Base-by-base conservation (phyloP, 768 basidiomycete species). In the Xerocomus spinulosus region DNA sequence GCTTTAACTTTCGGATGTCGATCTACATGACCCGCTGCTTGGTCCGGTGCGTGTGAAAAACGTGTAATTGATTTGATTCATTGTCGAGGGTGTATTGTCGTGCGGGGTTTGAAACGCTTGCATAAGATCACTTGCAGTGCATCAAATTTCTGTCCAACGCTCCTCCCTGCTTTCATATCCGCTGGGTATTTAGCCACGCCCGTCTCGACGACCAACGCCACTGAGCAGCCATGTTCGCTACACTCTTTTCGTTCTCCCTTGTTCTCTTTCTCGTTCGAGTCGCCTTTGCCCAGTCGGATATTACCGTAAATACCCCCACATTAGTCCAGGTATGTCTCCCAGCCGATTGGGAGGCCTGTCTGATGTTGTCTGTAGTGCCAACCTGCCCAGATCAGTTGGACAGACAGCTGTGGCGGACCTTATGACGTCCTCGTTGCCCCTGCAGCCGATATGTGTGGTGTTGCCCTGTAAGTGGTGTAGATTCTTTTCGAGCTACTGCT, bases 231-330 rank as follows among this genome's bases (percentile, higher is more conserved):
- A 91, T 90, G 88, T 82, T 82, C 78, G 71, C 80, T 73, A 86
- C 88, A 70, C 69, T 90, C 86, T 43, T 87, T 87, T 76, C 77
- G 51, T 63, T 79, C 70, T 74, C 84, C 60, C 79, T 89, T 82
- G 69, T 88, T 72, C 67, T 76, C 61, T 62, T 72, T 56, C 70
- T 82, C 64, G 57, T 79, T 60, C 72, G 62, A 53, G 70, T 70
- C 61, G 81, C 72, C 46, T 56, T 76, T 45, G 82, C 86, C 1
- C 60, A 61, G 36, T 34, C 52, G 49, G 72, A 68, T 17, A 76
- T 87, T 55, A 60, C 68, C 34, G 70, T 88, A 58, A 61, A 58
- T 54, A 77, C 77, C 21, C 83, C 85, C 33, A 9, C 44, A 4
- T 54, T 85, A 39, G 66, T 63, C 52, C 80, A 85, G 74, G 85